Percentiles rank a stretch among this genome's conserved stretches.
Conservation (phyloP, 2,329 filamentous ascomycete species). For the Monilinia fructicola region DNA sequence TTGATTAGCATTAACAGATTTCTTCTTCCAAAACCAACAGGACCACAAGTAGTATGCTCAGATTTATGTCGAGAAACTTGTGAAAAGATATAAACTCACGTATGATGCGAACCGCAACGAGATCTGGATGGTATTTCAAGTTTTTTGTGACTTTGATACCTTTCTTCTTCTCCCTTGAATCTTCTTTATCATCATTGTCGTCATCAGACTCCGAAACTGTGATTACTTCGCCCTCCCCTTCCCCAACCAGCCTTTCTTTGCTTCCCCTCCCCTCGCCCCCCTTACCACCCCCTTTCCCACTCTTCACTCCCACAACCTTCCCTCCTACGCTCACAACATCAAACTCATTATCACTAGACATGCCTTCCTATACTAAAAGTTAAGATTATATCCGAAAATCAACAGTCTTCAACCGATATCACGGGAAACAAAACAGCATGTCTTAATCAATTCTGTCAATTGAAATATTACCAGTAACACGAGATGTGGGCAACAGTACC, state of each 20-base stretch:
- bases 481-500: background rate
- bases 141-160: too few relatives aligned
- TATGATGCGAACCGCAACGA: constrained; percentile 3
- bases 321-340: background rate
- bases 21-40: background rate
- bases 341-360: background rate
- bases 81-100: background rate
- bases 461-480: background rate
- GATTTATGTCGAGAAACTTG: background rate
- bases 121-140: background rate
- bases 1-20: background rate
- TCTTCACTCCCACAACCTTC: too few relatives aligned
- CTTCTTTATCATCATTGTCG: background rate
- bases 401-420: background rate
- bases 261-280: too few relatives aligned
- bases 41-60: background rate
- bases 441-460: background rate
- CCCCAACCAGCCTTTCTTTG: background rate
- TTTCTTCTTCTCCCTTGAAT: too few relatives aligned
- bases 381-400: background rate
- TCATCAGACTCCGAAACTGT: too few relatives aligned
- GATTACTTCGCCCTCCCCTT: too few relatives aligned
- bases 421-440: background rate
- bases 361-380: background rate
- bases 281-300: too few relatives aligned